phyloP scores from a whole-genome alignment of 2,329 filamentous ascomycete genomes.

The Coniochaeta sp. region DNA sequence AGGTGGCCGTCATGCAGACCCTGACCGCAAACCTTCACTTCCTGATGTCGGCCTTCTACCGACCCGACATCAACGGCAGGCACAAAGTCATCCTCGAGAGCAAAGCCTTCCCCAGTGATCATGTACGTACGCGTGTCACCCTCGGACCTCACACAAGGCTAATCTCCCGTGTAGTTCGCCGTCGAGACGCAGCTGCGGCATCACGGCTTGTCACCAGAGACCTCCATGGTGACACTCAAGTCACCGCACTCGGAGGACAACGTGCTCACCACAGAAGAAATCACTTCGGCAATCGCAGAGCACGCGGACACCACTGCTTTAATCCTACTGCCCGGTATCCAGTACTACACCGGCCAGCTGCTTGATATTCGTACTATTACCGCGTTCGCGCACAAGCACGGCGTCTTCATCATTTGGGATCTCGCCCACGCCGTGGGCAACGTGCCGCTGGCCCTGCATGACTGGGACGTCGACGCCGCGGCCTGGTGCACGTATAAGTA shows the following conservation, averaged over 20 bases:
- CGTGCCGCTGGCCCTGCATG: slow-evolving; percentile 62
- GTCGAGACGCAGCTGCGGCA: slow-evolving; percentile 68
- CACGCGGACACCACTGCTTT: slow-evolving; percentile 61
- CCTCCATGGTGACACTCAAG: slow-evolving; percentile 63
- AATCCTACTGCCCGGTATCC: slow-evolving; percentile 69
- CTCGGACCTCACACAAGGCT: not conserved
- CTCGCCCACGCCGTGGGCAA: slow-evolving; percentile 75
- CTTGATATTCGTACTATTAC: slow-evolving; percentile 72
- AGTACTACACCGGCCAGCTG: slow-evolving; percentile 75
- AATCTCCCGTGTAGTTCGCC: slow-evolving; percentile 50
- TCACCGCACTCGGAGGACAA: slow-evolving; percentile 41
- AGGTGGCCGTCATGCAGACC: slow-evolving; percentile 75
- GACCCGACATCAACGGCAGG: slow-evolving; percentile 46
- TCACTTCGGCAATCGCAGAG: slow-evolving; percentile 58
- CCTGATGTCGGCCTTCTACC: slow-evolving; percentile 73
- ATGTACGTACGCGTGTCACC: slow-evolving; percentile 40
- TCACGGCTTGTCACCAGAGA: slow-evolving; percentile 55
- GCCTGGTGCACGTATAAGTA: slow-evolving; percentile 84
- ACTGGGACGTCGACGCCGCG: slow-evolving; percentile 73
- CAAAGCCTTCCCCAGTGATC: slow-evolving; percentile 76
- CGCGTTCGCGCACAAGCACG: slow-evolving; percentile 56
- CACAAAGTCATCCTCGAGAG: slow-evolving; percentile 75
- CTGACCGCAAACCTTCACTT: slow-evolving; percentile 73
- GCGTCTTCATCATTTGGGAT: slow-evolving; percentile 70
- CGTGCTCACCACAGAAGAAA: slow-evolving; percentile 57